phyloP scores from a whole-genome alignment of 345 rosid genomes.

The Eucalyptus grandis region DNA sequence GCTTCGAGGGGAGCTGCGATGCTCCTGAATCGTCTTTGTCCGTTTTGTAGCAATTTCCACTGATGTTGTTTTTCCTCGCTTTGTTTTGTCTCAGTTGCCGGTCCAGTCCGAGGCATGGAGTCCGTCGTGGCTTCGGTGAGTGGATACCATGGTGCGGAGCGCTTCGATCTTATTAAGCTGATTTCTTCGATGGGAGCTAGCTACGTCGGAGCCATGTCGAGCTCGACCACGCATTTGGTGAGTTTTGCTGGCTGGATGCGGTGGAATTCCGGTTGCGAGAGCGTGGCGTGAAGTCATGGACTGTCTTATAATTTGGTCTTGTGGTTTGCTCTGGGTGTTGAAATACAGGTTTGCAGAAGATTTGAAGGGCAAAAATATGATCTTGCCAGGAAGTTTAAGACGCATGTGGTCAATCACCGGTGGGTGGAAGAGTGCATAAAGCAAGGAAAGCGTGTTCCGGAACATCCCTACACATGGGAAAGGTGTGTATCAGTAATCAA shows the following conservation, averaged over 20 bases:
- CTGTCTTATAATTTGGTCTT: neutral
- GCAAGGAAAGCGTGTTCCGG: constrained; percentile 49
- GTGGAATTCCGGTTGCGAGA: neutral
- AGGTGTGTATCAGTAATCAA: constrained; percentile 21
- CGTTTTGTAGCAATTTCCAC: neutral
- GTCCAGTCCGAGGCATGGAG: constrained; percentile 48
- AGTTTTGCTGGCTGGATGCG: neutral
- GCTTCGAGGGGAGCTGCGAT: neutral
- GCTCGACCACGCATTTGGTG: constrained; percentile 76
- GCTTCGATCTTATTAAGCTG: constrained; percentile 79
- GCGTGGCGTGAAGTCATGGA: neutral
- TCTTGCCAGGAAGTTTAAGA: constrained; percentile 49
- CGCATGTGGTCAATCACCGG: constrained; percentile 52
- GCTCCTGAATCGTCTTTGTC: neutral
- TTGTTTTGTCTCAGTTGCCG: neutral
- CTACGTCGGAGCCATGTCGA: constrained; percentile 69
- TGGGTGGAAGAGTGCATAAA: constrained; percentile 82
- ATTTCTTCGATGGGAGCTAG: constrained; percentile 59
- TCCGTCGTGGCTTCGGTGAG: constrained; percentile 84
- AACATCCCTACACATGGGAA: constrained; percentile 40
- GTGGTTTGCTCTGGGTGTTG: neutral
- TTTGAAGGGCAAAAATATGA: constrained; percentile 64
- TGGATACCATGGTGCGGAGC: constrained; percentile 73
- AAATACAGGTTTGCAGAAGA: constrained; percentile 63
- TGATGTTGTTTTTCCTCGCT: neutral